These are phyloP conservation scores for Calonectria fujianensis DNA, from an alignment of 2,329 filamentous ascomycete species.

Conservation along the genomic window DNA sequence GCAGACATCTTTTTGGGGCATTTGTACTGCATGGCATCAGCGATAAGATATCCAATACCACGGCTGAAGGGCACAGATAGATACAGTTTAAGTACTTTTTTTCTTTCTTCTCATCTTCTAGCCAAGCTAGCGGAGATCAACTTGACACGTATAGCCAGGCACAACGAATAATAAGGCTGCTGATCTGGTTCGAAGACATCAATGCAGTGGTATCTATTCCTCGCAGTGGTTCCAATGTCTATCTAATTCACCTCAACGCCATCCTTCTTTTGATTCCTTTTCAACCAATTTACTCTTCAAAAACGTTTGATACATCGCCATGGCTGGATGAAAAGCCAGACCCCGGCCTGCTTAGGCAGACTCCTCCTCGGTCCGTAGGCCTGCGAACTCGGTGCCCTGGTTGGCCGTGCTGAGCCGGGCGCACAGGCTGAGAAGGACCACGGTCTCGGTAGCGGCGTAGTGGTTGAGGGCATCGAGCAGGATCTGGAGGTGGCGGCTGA, in stretches of 20 bases:
- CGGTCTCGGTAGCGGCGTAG: conserved; percentile 97
- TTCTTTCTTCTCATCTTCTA: conserved; percentile 32
- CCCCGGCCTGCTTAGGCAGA: conserved; percentile 45
- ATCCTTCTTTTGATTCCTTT: conserved; percentile 23
- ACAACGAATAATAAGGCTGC: not conserved
- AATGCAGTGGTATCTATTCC: conserved; percentile 51
- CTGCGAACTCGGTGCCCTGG: conserved; percentile 81
- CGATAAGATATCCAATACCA: conserved; percentile 47
- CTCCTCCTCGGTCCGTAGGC: conserved; percentile 76
- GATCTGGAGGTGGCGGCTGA: conserved; percentile 93
- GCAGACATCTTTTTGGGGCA: conserved; percentile 39
- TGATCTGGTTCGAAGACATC: conserved; percentile 35
- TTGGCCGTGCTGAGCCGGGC: conserved; percentile 88
- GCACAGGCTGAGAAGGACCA: conserved; percentile 92
- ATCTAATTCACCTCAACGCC: conserved; percentile 50
- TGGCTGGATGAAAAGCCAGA: not conserved
- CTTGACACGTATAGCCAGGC: not conserved
- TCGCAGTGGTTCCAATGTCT: conserved; percentile 46
- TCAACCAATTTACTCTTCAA: conserved; percentile 16
- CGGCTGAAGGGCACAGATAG: conserved; percentile 37
- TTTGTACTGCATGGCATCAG: conserved; percentile 43
- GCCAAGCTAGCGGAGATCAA: conserved; percentile 16
- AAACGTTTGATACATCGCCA: not conserved
- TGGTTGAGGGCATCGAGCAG: conserved; percentile 96
- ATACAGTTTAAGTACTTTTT: conserved; percentile 45